Percentiles rank a stretch among this genome's conserved stretches.
phyloP scores from a whole-genome alignment of 2,329 filamentous ascomycete genomes.

The Pestalotiopsis sp. region DNA sequence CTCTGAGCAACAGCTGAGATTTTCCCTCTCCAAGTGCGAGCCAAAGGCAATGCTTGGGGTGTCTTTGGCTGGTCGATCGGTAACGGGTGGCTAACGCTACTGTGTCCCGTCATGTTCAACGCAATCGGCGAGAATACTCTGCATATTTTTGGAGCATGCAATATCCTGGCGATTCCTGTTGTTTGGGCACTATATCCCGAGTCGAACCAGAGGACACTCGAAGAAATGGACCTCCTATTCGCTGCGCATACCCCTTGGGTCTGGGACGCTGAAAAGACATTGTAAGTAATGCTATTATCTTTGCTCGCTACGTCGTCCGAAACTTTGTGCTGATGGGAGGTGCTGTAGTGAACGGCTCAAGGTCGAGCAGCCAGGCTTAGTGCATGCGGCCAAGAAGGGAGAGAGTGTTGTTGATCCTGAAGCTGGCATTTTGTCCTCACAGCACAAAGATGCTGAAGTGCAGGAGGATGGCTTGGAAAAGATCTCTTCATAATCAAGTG shows the following conservation, averaged over 20 bases:
- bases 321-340: background rate
- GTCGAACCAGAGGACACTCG: slow-evolving; percentile 72
- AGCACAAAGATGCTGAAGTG: background rate
- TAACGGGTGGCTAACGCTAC: slow-evolving; percentile 60
- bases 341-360: slow-evolving; percentile 52
- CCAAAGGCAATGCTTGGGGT: slow-evolving; percentile 76
- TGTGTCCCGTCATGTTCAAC: slow-evolving; percentile 30
- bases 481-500: background rate
- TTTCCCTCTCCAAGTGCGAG: slow-evolving; percentile 70
- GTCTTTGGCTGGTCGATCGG: slow-evolving; percentile 78
- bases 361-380: slow-evolving; percentile 57
- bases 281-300: slow-evolving; percentile 28
- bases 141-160: slow-evolving; percentile 73
- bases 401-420: slow-evolving; percentile 31
- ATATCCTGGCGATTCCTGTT: slow-evolving; percentile 66
- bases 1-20: slow-evolving; percentile 69
- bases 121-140: slow-evolving; percentile 71
- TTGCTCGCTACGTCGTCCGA: no score
- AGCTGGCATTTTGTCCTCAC: slow-evolving; percentile 15
- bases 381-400: slow-evolving; percentile 36
- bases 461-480: slow-evolving; percentile 7
- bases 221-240: slow-evolving; percentile 77
- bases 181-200: slow-evolving; percentile 77
- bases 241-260: slow-evolving; percentile 67
- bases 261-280: slow-evolving; percentile 71